These are phyloP conservation scores for Tympanopsis confertula DNA, from an alignment of 2,329 filamentous ascomycete genomes.

Conservation along the genomic window DNA sequence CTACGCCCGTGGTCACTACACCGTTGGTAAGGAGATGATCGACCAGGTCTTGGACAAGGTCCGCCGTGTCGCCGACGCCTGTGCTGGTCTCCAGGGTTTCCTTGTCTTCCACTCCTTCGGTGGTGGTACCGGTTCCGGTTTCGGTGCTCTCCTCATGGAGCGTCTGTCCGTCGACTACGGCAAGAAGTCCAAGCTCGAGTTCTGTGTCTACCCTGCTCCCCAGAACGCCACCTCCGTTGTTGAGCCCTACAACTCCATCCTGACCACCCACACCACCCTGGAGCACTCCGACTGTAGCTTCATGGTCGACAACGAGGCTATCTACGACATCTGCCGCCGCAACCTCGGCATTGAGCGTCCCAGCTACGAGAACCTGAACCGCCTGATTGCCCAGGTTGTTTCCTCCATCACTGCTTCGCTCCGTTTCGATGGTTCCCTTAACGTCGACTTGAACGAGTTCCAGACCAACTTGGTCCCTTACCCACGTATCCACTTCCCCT, in stretches of 20 bases:
- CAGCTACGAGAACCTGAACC: conserved; percentile 2
- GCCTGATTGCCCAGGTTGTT: conserved; percentile 1
- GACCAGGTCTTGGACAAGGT: conserved; percentile 63
- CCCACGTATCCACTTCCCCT: conserved; percentile 1
- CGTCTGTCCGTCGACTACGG: conserved; percentile 1
- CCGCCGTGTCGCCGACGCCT: conserved; percentile 41
- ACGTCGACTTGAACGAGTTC: conserved; percentile 1
- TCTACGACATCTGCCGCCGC: conserved; percentile 1
- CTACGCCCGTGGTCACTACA: conserved; percentile 66
- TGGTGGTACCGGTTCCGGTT: conserved; percentile 2
- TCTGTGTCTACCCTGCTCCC: conserved; percentile 1
- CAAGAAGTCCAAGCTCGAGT: conserved; percentile 1
- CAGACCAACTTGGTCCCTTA: conserved; percentile 1
- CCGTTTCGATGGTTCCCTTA: conserved; percentile 1
- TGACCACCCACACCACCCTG: conserved; percentile 1
- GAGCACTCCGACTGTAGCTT: conserved; percentile 2
- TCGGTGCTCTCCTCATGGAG: conserved; percentile 1
- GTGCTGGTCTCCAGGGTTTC: conserved; percentile 1
- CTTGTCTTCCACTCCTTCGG: conserved; percentile 1
- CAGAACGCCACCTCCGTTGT: conserved; percentile 1
- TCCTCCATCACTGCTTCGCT: conserved; percentile 1
- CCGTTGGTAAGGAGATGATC: conserved; percentile 63
- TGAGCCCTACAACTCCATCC: conserved; percentile 1
- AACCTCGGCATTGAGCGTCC: conserved; percentile 1
- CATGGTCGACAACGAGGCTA: conserved; percentile 1